Conservation (phyloP, 2,329 filamentous ascomycete species). For the Verticillium longisporum region DNA sequence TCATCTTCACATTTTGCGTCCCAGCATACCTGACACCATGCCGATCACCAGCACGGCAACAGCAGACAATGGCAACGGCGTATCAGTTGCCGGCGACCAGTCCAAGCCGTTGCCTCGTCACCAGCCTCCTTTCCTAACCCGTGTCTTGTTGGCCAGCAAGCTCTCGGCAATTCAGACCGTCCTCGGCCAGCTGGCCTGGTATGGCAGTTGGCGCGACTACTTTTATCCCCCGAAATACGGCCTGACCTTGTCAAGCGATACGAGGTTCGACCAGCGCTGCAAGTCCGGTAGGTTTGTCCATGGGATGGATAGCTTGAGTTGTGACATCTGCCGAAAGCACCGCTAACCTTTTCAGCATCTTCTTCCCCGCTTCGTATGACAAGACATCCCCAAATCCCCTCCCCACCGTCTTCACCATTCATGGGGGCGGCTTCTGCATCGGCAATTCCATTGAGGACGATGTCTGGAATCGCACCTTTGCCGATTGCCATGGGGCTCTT, state of each 20-base stretch:
- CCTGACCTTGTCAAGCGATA: conserved; percentile 13
- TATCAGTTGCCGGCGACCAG: neutral
- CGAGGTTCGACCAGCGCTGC: conserved; percentile 7
- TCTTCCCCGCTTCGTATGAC: conserved; percentile 29
- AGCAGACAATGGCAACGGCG: neutral
- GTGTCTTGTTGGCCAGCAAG: conserved; percentile 9
- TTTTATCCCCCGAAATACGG: conserved; percentile 4
- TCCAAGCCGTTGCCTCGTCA: neutral
- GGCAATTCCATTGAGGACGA: conserved; percentile 36
- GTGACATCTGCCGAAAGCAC: neutral
- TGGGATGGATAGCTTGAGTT: too few species aligned
- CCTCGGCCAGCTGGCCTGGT: conserved; percentile 7
- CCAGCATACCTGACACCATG: neutral
- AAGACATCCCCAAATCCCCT: conserved; percentile 19
- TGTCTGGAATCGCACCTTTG: conserved; percentile 36
- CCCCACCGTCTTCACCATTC: conserved; percentile 41
- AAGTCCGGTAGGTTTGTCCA: conserved; percentile 10
- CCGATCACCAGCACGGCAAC: neutral
- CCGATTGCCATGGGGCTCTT: conserved; percentile 29
- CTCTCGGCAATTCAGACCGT: conserved; percentile 6
- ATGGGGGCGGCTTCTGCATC: conserved; percentile 44
- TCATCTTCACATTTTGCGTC: neutral
- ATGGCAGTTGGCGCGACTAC: conserved; percentile 6
- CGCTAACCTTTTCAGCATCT: conserved; percentile 20
- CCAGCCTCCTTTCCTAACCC: conserved; percentile 5